Base-by-base conservation (phyloP, 805 yeast genomes). In the Scheffersomyces lignosus region DNA sequence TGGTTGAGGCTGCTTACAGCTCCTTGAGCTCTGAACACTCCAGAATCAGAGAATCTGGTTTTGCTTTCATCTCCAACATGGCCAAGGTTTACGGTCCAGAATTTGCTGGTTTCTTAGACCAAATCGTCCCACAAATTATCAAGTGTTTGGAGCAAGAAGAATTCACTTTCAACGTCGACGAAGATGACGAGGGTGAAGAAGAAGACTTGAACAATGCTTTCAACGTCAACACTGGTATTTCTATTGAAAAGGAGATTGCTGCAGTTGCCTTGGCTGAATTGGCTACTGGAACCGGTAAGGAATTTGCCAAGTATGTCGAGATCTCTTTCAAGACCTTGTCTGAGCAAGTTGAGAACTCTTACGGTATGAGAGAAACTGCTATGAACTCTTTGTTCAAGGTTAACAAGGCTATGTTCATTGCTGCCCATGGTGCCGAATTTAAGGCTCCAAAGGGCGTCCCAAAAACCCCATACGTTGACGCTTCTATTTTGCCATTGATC, bases 171-270 rank as follows among this genome's bases (percentile, higher is more conserved):
- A 74, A 79, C 56, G 64, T 68, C 36, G 83, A 77, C 41, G 83
- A 71, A 23, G 77, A 72, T 38, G 77, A 64, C 29, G 74, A 66
- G 18, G 79, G 72, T 33, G 84, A 73, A 26, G 81, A 75, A 32
- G 87, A 79, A 40, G 87, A 80, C 34, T 59, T 79, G 39, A 81
- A 76, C 43, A 83, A 83, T 53, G 83, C 84, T 44, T 71, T 87
- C 64, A 83, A 87, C 51, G 89, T 93, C 46, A 90, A 89, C 75
- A 85, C 96, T 34, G 97, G 96, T 71, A 80, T 93, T 52, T 87
- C 97, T 48, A 83, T 87, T 52, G 99, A 91, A 69, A 91, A 91
- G 67, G 96, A 90, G 68, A 87, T 88, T 48, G 96, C 96, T n/a
- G 77, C 90, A 31, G 87, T 88, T 54, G 93, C 96, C 5, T 67